Conservation (phyloP, 75 land plant species). For the Cunninghamia lanceolata region DNA sequence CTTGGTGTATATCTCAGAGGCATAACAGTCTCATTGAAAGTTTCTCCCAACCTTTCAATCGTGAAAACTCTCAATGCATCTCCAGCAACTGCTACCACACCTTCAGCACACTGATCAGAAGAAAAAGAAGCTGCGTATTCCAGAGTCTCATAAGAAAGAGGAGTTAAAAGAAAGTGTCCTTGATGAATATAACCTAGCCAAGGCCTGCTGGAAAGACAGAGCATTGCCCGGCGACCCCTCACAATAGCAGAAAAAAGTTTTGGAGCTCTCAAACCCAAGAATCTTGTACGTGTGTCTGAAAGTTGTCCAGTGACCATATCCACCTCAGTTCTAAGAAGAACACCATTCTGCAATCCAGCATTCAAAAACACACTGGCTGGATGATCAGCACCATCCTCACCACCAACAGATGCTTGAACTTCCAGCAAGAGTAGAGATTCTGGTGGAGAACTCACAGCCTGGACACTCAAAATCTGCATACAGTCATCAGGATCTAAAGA, state of each 20-base stretch:
- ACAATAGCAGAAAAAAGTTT: conserved; percentile 83
- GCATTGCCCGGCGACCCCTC: conserved; percentile 81
- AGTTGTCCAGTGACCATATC: conserved; percentile 99
- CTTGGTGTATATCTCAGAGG: conserved; percentile 95
- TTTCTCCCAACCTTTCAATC: conserved; percentile 96
- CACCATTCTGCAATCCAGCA: conserved; percentile 95
- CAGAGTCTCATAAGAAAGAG: conserved; percentile 90
- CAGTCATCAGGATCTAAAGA: conserved; percentile 99
- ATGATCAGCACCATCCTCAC: conserved; percentile 98
- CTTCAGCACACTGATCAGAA: conserved; percentile 98
- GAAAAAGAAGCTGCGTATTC: conserved; percentile 97
- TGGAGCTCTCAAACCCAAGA: conserved; percentile 90
- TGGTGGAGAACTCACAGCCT: conserved; percentile 87
- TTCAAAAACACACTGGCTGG: conserved; percentile 98
- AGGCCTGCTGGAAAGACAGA: conserved; percentile 97
- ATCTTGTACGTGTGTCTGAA: conserved; percentile 94
- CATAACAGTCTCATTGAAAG: conserved; percentile 89
- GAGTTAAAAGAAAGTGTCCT: conserved; percentile 92
- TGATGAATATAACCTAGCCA: conserved; percentile 98
- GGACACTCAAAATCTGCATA: conserved; percentile 93
- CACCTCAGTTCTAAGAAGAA: conserved; percentile 90
- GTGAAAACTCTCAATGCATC: conserved; percentile 93
- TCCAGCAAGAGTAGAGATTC: conserved; percentile 98
- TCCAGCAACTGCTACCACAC: conserved; percentile 96
- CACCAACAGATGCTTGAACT: conserved; percentile 90